Evolutionary conservation across 2,329 filamentous ascomycete genomes (phyloP).

Genomic region (Chaetothyriales sp.): DNA sequence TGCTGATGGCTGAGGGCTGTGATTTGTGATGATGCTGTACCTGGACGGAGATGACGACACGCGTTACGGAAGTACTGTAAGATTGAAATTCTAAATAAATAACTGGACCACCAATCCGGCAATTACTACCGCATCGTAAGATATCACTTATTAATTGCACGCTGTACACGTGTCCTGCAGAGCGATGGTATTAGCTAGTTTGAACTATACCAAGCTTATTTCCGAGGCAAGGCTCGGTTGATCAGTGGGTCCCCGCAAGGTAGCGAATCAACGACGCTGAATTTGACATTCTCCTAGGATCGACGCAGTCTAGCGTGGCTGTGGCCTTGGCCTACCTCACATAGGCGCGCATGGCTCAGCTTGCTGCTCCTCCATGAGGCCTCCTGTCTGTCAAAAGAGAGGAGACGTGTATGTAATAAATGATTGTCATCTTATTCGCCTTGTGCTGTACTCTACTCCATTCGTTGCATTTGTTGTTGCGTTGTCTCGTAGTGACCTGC

Average conservation of each 20-base stretch:
- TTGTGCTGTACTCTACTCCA: neutral
- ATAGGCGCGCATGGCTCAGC: neutral
- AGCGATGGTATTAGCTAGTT: too few relatives aligned
- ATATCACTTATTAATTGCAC: neutral
- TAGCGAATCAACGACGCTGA: neutral
- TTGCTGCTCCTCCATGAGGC: neutral
- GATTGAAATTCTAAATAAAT: neutral
- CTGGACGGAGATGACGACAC: neutral
- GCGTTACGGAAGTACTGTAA: neutral
- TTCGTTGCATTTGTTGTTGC: too few relatives aligned
- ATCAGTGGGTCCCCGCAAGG: neutral
- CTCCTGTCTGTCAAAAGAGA: neutral
- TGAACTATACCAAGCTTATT: neutral
- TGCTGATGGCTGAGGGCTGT: too few relatives aligned
- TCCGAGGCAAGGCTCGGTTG: neutral
- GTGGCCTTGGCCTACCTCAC: too few relatives aligned
- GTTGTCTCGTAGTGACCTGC: too few relatives aligned
- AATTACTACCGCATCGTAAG: neutral
- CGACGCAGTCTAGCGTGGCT: neutral
- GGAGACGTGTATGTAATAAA: neutral
- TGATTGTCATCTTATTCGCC: neutral
- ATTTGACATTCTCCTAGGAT: neutral
- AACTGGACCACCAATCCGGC: neutral
- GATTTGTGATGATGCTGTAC: neutral
- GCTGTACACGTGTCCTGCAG: too few relatives aligned